Evolutionary conservation across 2,329 filamentous ascomycete genomes (phyloP), one percentile per base, ranked within the genome.

Genomic region (Pezicula neosporulosa): DNA sequence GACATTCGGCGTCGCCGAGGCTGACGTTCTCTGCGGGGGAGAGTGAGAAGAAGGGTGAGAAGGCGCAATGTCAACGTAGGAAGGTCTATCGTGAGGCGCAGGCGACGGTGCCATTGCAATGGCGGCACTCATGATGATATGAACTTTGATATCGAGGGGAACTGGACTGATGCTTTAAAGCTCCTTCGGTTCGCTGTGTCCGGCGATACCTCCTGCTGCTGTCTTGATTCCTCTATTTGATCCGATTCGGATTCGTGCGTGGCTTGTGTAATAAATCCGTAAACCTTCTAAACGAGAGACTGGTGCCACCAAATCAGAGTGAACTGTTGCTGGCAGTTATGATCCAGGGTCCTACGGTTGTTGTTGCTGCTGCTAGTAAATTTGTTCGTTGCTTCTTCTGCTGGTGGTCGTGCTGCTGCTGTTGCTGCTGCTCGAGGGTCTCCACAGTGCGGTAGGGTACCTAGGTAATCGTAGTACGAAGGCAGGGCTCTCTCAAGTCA

Each of bases 61-160:
- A 24, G 72, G 70, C 57, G 72, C 71, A 56, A 76, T 68, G 60
- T 78, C 79, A 58, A 76, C 74, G 60, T 77, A 70, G 60, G 79
- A 81, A n/a, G 80, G 72, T 67, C 82, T 75, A 68, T 86, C 82
- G 68, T 85, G 82, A 60, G 82, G 82, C 71, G 82, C 82, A 64
- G 82, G 83, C 67, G 83, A 85, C 59, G 82, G 82, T 66, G 80
- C 82, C 83, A 86, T 85, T 64, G 82, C 81, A 67, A 86, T 79
- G 70, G 81, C 82, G 68, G 83, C 77, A 74, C 82, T 86, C 83
- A 86, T 86, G 68, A 62, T 84, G 57, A 48, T 42, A 27, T 53
- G 39, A 42, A 45, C 52, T 47, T 53, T 50, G 52, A 39, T 19
- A 38, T 19, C 44, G 27, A 27, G 16, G 42, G 35, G 44, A 41